Evolutionary conservation across 2,329 filamentous ascomycete genomes (phyloP).

Genomic region (Apiospora hydei): DNA sequence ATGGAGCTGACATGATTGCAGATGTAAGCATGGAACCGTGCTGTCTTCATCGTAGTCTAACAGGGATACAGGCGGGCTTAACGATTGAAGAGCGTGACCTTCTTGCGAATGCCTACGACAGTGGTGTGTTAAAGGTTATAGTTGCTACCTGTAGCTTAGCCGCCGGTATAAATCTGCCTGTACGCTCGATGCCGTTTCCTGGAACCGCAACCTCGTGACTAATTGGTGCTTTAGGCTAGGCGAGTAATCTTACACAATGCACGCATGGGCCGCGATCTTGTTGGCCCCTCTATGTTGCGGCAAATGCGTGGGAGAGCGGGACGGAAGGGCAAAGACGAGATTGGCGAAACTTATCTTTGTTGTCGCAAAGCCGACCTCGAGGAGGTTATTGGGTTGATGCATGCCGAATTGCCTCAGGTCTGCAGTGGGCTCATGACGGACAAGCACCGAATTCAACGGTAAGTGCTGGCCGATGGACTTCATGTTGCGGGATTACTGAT

Average conservation of each 20-base stretch:
- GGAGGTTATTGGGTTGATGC: constrained; percentile 73
- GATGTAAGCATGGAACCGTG: constrained; percentile 45
- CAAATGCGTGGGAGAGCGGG: constrained; percentile 84
- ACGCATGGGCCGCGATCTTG: constrained; percentile 76
- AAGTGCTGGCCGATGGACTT: constrained; percentile 26
- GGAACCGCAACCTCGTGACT: background rate
- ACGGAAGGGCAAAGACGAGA: constrained; percentile 78
- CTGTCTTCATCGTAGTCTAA: constrained; percentile 33
- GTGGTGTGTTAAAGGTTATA: constrained; percentile 71
- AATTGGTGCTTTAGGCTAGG: constrained; percentile 53
- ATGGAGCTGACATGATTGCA: constrained; percentile 34
- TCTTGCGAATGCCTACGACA: constrained; percentile 74
- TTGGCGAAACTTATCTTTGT: constrained; percentile 80
- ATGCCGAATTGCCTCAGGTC: constrained; percentile 74
- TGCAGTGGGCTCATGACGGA: constrained; percentile 73
- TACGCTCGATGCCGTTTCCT: constrained; percentile 34
- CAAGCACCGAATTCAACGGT: constrained; percentile 73
- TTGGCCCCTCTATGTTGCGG: constrained; percentile 80
- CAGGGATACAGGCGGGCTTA: constrained; percentile 62
- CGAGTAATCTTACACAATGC: constrained; percentile 79
- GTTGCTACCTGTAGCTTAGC: constrained; percentile 81
- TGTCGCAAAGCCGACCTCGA: constrained; percentile 74
- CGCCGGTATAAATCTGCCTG: constrained; percentile 77
- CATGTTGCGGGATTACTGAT: background rate
- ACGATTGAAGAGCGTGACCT: constrained; percentile 79